Evolutionary conservation across 495 filamentous ascomycete species (phyloP).

Genomic region (Penicillium herquei): DNA sequence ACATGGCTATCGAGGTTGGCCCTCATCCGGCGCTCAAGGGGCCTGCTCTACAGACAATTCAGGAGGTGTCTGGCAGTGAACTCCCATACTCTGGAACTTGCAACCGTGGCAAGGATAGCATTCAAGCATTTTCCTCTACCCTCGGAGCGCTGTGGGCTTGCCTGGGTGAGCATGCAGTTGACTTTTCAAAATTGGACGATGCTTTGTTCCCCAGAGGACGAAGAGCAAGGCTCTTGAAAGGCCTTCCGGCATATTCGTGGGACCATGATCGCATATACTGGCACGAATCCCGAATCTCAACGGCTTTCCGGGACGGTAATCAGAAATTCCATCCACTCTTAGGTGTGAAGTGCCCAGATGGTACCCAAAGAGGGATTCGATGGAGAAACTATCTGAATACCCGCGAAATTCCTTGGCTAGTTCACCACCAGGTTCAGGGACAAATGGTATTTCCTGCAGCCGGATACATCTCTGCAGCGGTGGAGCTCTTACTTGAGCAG

Average conservation of each 20-base stretch:
- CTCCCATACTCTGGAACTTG: conserved; percentile 43
- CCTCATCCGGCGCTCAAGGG: conserved; percentile 55
- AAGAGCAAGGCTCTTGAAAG: conserved; percentile 20
- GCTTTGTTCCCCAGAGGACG: not conserved
- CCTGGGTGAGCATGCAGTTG: conserved; percentile 25
- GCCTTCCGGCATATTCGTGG: conserved; percentile 53
- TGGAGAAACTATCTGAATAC: conserved; percentile 38
- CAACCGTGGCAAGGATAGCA: conserved; percentile 33
- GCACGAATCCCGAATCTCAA: conserved; percentile 46
- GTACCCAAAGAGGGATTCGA: conserved; percentile 17
- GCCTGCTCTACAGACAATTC: conserved; percentile 42
- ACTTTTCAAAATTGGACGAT: conserved; percentile 9
- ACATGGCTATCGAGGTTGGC: conserved; percentile 52
- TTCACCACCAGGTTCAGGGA: conserved; percentile 37
- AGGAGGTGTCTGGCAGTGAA: conserved; percentile 13
- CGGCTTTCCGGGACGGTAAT: conserved; percentile 13
- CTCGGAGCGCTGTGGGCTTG: conserved; percentile 50
- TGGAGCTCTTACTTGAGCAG: conserved; percentile 43
- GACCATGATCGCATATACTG: conserved; percentile 46
- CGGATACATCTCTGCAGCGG: conserved; percentile 54
- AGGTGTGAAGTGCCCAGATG: conserved; percentile 23
- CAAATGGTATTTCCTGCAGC: conserved; percentile 59
- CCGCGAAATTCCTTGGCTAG: conserved; percentile 40
- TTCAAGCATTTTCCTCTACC: conserved; percentile 41
- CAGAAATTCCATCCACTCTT: conserved; percentile 30